These are phyloP conservation scores for Neurospora sp. DNA, from an alignment of 495 filamentous ascomycete species.

Conservation along the genomic window DNA sequence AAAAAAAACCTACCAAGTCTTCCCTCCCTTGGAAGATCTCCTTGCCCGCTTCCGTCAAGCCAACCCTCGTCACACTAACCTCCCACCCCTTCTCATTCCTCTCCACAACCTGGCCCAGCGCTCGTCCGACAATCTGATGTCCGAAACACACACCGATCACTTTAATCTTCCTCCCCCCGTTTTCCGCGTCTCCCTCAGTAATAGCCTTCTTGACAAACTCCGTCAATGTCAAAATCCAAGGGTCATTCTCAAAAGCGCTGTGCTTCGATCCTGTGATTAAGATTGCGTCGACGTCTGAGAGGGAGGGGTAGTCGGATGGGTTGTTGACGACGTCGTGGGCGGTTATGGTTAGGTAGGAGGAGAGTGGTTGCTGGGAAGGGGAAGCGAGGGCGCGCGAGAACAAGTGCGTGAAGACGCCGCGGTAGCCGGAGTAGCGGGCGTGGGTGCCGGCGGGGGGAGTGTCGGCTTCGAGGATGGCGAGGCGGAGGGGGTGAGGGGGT, in stretches of 20 bases:
- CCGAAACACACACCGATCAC: slow-evolving; percentile 83
- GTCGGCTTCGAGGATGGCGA: slow-evolving; percentile 80
- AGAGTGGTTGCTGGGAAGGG: slow-evolving; percentile 1
- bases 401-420: slow-evolving; percentile 58
- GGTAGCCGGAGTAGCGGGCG: slow-evolving; percentile 60
- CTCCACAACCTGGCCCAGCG: slow-evolving; percentile 58
- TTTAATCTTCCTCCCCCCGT: slow-evolving; percentile 38
- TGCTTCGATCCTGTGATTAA: slow-evolving; percentile 65
- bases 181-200: slow-evolving; percentile 1
- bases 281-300: slow-evolving; percentile 69
- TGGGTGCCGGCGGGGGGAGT: slow-evolving; percentile 47
- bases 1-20: slow-evolving; percentile 45
- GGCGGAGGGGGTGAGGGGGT: slow-evolving; percentile 47
- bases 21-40: slow-evolving; percentile 56
- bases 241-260: slow-evolving; percentile 47
- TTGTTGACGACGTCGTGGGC: slow-evolving; percentile 57
- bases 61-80: slow-evolving; percentile 57
- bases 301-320: slow-evolving; percentile 47
- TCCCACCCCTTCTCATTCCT: slow-evolving; percentile 70
- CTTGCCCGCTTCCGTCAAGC: slow-evolving; percentile 62
- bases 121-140: slow-evolving; percentile 79
- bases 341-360: slow-evolving; percentile 45
- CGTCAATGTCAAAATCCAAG: slow-evolving; percentile 70
- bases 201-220: slow-evolving; percentile 51
- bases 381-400: slow-evolving; percentile 36